Evolutionary conservation across 2,329 filamentous ascomycete genomes (phyloP), one percentile per base, ranked within the genome.

Genomic region (Exophiala xenobiotica): DNA sequence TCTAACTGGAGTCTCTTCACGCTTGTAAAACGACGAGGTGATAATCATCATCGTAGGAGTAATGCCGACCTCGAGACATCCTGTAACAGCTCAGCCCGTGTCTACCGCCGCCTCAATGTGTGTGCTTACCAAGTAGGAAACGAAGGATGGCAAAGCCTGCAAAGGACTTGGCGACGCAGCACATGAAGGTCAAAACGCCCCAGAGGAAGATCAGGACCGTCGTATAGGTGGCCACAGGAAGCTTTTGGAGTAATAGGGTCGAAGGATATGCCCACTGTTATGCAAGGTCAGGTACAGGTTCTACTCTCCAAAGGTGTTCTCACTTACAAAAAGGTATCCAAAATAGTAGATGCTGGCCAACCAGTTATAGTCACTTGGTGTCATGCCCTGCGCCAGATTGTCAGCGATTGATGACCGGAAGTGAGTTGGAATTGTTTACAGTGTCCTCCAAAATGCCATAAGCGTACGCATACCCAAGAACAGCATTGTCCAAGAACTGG

Each of bases 401-500:
- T 33, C 9, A 33, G 29, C 16, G 12, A 11, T 33, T 33, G 29
- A 11, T 14, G 11, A 4, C 9, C 11, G 11, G 9, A 11, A 12
- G 65, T 16, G 3, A 24, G 7, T 6, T 12, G 20, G 39, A 11
- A 29, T 29, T 12, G 8, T 20, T 22, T 26, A 33, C 43, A 12
- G 43, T 46, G 54, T 70, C 68, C 0, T 66, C 63, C 14, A 68
- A 67, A 1, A 70, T 57, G 2, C 63, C 62, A 53, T 70, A 71
- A 7, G 68, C 68, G 3, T 64, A 67, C 9, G 68, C 70, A 53
- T 72, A 71, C 57, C 71, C 71, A n/a, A 72, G 61, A 1, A 67
- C 68, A 6, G 70, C 62, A 49, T 71, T 71, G 57, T 71, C 72
- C 20, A 77, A 67, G 53, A 75, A 77, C 58, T 76, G 74, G 26